Evolutionary conservation across 2,329 filamentous ascomycete species (phyloP), one percentile per base, ranked within the genome.

Genomic region (Trichoderma citrinoviride): DNA sequence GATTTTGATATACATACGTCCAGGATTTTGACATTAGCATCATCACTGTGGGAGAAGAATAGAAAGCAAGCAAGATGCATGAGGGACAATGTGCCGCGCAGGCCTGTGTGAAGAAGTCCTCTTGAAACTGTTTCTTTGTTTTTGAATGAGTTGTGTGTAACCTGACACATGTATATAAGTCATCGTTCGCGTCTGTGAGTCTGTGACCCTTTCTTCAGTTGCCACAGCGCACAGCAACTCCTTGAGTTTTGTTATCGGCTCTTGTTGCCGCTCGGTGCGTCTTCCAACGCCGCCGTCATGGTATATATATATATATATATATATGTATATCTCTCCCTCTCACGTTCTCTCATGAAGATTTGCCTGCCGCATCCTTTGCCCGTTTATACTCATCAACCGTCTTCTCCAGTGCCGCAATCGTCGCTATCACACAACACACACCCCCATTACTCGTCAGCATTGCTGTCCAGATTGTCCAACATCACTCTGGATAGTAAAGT

Each of bases 331-430:
- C 2, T 21, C 29, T 37, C 21, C 33, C 6, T n/a, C 23, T 15
- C 27, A 12, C 5, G 10, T 12, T 15, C 15, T 23, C 14, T 43
- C 17, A 54, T 23, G 49, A 8, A 2, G 29, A 23, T 40, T 46
- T 21, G 21, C 49, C 43, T 19, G 27, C 21, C 8, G 15, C 49
- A 7, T 61, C 41, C 8, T 56, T 65, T 7, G 56, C 33, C 56
- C 41, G 33, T 44, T 65, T 6, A 21, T 67, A 67, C 19, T 65
- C 57, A 6, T 65, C 41, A 5, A 67, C 65, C 2, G 55, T 67
- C 3, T 27, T 47, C 25, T 67, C 65, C 19, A 67, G 65, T n/a
- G 23, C 40, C 19, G 62, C 52, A 46, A 67, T 65, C 10, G 63
- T 67, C 5, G 55, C 65, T 67, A 41, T 23, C 29, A 23, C 12